phyloP scores from a whole-genome alignment of 2,329 filamentous ascomycete genomes.

The Ploettnerulaceae sp. region DNA sequence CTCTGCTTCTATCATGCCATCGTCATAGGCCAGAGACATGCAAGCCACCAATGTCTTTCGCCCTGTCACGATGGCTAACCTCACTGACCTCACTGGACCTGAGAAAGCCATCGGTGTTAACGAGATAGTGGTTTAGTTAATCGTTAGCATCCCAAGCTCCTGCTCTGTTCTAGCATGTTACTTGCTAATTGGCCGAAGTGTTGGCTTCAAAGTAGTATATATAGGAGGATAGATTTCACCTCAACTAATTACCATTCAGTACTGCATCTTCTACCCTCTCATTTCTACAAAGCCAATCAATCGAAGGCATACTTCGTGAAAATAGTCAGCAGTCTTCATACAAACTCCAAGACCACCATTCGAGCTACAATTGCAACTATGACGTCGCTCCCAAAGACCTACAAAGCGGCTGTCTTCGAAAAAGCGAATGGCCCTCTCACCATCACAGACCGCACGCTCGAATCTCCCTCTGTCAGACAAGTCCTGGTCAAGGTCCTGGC shows the following conservation, averaged over 20 bases:
- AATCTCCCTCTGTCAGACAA: constrained; percentile 50
- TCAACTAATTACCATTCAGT: no score
- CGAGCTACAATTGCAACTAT: constrained; percentile 15
- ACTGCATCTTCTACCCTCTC: neutral
- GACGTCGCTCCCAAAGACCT: constrained; percentile 54
- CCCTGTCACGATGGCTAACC: no score
- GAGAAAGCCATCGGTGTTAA: no score
- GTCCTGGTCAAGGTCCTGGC: constrained; percentile 68
- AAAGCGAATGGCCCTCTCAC: constrained; percentile 46
- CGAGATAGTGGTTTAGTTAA: no score
- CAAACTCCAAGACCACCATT: neutral
- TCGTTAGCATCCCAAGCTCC: no score
- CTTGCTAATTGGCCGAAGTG: no score
- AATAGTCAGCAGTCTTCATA: neutral
- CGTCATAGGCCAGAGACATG: no score
- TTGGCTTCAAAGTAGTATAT: neutral
- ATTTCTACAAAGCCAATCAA: neutral
- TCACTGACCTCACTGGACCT: no score
- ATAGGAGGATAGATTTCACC: neutral
- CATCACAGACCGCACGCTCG: constrained; percentile 56
- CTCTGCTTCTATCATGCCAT: no score
- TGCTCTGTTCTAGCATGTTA: no score
- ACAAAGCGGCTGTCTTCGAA: constrained; percentile 60
- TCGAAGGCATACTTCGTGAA: constrained; percentile 1
- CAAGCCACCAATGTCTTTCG: no score